Evolutionary conservation across 2,329 filamentous ascomycete genomes (phyloP).

Genomic region (Trichophyton schoenleinii): DNA sequence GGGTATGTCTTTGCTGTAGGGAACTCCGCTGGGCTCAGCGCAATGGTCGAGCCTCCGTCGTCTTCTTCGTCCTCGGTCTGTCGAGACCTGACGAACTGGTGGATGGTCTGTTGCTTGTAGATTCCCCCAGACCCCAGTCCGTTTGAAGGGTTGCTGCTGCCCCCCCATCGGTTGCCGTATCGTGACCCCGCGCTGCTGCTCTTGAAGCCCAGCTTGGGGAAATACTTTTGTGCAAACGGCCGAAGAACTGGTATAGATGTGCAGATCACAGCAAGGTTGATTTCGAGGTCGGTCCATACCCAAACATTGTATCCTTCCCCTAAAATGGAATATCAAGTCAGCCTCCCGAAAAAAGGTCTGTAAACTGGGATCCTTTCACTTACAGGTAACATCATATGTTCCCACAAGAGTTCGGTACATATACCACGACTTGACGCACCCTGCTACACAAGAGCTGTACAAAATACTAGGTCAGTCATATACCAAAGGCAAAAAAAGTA

Average conservation of each 20-base stretch:
- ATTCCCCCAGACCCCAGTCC: background rate
- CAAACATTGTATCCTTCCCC: conserved; percentile 15
- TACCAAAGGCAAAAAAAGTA: no score
- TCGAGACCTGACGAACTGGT: conserved; percentile 5
- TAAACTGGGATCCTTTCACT: background rate
- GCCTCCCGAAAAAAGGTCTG: background rate
- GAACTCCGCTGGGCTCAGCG: background rate
- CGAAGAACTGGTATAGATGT: conserved; percentile 15
- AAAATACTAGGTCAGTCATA: no score
- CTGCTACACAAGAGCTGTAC: conserved; percentile 12
- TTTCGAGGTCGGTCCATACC: conserved; percentile 15
- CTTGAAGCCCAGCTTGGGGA: conserved; percentile 7
- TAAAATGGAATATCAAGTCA: background rate
- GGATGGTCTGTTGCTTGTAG: conserved; percentile 9
- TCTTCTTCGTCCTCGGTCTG: conserved; percentile 1
- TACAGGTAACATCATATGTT: conserved; percentile 14
- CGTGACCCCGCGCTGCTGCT: background rate
- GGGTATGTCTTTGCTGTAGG: background rate
- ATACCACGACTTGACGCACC: conserved; percentile 11
- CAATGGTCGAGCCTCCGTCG: background rate
- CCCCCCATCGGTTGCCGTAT: background rate
- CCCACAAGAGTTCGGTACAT: conserved; percentile 7
- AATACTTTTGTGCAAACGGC: conserved; percentile 12
- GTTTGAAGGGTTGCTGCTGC: background rate
- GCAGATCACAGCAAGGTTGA: conserved; percentile 16